These are phyloP conservation scores for Xerocomus potaroensis DNA, from an alignment of 768 basidiomycete genomes.

Conservation along the genomic window DNA sequence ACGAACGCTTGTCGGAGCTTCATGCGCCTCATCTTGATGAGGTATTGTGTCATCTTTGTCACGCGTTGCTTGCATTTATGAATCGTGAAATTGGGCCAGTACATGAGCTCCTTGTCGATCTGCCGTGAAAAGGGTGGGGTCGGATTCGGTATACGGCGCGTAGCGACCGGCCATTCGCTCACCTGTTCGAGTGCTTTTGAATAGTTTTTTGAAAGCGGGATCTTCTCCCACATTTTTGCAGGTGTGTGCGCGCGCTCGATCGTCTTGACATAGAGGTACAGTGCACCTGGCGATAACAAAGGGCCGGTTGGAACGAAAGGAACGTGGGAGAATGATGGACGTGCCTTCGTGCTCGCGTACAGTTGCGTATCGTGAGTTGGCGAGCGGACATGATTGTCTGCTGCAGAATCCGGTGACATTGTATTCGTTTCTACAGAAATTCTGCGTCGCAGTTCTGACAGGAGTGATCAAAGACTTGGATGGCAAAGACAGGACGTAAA, in stretches of 20 bases:
- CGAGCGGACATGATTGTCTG: conserved; percentile 94
- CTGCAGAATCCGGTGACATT: conserved; percentile 96
- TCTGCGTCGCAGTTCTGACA: conserved; percentile 85
- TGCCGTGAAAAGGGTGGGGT: conserved; percentile 28
- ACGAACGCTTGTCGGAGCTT: conserved; percentile 83
- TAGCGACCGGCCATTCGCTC: conserved; percentile 18
- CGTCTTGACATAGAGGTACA: conserved; percentile 96
- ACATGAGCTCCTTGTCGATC: conserved; percentile 95
- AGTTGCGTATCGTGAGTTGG: conserved; percentile 97
- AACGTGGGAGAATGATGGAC: conserved; percentile 5
- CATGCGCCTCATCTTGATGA: conserved; percentile 95
- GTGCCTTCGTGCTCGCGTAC: conserved; percentile 92
- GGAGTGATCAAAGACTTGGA: conserved; percentile 9
- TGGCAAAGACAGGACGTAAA: not conserved
- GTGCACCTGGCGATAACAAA: conserved; percentile 56
- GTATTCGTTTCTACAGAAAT: conserved; percentile 98
- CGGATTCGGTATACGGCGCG: not conserved
- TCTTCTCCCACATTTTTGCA: conserved; percentile 96
- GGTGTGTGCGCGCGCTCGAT: conserved; percentile 97
- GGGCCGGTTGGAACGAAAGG: not conserved
- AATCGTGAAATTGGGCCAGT: conserved; percentile 96
- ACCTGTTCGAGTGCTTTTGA: conserved; percentile 94
- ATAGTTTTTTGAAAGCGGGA: conserved; percentile 92
- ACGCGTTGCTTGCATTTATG: conserved; percentile 99
- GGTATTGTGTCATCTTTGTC: conserved; percentile 98